phyloP scores from a whole-genome alignment of 2,329 filamentous ascomycete species.

The Xenoacremonium recifei region DNA sequence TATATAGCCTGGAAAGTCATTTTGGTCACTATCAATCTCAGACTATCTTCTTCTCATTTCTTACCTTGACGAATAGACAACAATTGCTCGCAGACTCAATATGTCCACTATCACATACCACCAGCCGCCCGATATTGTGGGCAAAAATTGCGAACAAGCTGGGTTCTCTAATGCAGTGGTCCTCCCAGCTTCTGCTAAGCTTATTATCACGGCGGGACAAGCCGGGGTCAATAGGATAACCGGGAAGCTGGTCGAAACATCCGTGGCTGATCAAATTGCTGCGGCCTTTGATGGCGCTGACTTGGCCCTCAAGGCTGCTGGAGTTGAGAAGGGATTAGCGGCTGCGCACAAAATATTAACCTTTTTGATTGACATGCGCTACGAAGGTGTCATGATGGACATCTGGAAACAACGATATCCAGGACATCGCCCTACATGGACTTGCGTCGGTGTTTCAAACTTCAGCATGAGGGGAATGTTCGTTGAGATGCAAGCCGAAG shows the following conservation, averaged over 20 bases:
- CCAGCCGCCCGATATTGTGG: neutral
- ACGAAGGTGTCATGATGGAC: neutral
- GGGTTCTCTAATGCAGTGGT: neutral
- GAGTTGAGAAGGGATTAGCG: neutral
- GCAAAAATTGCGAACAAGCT: neutral
- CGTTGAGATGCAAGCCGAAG: neutral
- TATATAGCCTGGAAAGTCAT: no score
- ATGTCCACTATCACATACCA: neutral
- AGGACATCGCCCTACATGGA: neutral
- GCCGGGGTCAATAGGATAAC: neutral
- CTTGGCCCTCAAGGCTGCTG: neutral
- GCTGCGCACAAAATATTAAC: neutral
- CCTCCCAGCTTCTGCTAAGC: neutral
- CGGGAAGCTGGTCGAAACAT: neutral
- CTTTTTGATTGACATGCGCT: neutral
- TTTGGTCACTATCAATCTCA: neutral
- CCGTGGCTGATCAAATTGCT: neutral
- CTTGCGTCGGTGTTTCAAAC: neutral
- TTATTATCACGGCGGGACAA: neutral
- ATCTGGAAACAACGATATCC: neutral
- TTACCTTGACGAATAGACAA: neutral
- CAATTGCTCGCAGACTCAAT: neutral
- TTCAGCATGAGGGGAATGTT: neutral
- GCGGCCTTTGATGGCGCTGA: neutral
- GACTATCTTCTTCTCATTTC: no score